Evolutionary conservation across 1,139 yeast species (phyloP).

Genomic region (Geotrichum macrosporum): DNA sequence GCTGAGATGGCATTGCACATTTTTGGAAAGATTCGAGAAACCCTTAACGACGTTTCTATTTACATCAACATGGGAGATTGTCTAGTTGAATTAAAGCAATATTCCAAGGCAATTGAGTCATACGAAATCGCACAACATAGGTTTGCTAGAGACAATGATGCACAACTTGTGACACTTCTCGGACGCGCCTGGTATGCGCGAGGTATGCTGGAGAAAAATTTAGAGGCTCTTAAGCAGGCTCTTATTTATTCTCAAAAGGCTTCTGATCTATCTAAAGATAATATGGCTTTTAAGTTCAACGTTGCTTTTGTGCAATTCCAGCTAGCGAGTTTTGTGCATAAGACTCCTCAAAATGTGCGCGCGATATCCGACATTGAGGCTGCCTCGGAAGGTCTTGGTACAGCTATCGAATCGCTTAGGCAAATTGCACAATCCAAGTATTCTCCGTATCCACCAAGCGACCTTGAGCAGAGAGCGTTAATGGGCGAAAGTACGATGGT

Average conservation of each 20-base stretch:
- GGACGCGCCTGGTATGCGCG: constrained; percentile 91
- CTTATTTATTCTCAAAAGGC: constrained; percentile 62
- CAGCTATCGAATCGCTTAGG: constrained; percentile 59
- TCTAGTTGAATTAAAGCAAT: constrained; percentile 74
- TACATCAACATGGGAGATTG: constrained; percentile 88
- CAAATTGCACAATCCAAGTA: constrained; percentile 55
- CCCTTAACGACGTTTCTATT: constrained; percentile 77
- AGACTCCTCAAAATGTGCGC: constrained; percentile 57
- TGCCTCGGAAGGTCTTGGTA: constrained; percentile 55
- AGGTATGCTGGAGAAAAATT: constrained; percentile 64
- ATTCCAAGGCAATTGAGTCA: constrained; percentile 78
- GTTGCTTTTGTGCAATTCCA: constrained; percentile 82
- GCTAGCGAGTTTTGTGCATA: constrained; percentile 75
- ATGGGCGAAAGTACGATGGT: constrained; percentile 75
- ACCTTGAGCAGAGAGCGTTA: constrained; percentile 76
- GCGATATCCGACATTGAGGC: constrained; percentile 56
- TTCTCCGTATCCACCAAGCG: constrained; percentile 74
- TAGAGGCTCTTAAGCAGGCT: constrained; percentile 57
- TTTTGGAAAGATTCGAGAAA: constrained; percentile 83
- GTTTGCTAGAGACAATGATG: constrained; percentile 59
- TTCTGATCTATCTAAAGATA: constrained; percentile 40
- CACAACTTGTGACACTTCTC: constrained; percentile 63
- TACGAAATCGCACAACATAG: constrained; percentile 75
- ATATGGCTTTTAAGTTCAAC: constrained; percentile 62
- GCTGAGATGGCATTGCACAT: constrained; percentile 75